Base-by-base conservation (phyloP, 2,329 filamentous ascomycete species). In the Ophiocordyceps robertsii region DNA sequence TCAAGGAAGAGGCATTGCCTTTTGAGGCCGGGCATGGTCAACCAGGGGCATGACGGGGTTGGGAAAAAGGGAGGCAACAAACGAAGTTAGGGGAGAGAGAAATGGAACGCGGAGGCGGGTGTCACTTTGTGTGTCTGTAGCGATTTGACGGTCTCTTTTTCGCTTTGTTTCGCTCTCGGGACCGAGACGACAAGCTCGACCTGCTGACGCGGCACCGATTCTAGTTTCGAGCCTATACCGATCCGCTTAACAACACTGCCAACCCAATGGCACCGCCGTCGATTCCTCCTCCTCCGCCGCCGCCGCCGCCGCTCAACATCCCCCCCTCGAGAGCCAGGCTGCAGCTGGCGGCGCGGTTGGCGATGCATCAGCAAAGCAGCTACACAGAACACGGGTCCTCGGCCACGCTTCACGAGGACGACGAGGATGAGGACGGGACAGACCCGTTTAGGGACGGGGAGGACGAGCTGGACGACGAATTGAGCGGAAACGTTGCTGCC, bases 301-400 rank as follows among this genome's bases (percentile, higher is more conserved):
- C 79, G 17, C 82, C 79, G 19, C 81, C 84, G 29, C 86, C 88
- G 12, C 69, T 95, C 54, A 92, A 90, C 58, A 80, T 90, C 31
- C 81, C 84, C 1, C 89, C 90, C 2, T 93, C 87, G 8, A 79
- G 90, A 41, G 90, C 90, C 8, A 79, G 90, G 40, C 73, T 87
- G 43, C 87, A 94, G 60, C 75, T 96, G n/a, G 89, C 88, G n/a
- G 84, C 85, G 12, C 79, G 89, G 12, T 72, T 96, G 54, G 77
- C 85, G 2, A 76, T 83, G 62, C 83, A 86, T 50, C 77, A 80
- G 51, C 82, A 85, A 59, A 76, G 77, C 49, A 68, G 63, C 38
- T 64, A 67, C 19, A 63, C 69, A 6, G 62, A 67, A 21, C 64
- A 66, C 16, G 64, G 72, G 6, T 66, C 70, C 11, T 65, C 63